Conservation (phyloP, 148 eudicot species). For the Fagopyrum tataricum region DNA sequence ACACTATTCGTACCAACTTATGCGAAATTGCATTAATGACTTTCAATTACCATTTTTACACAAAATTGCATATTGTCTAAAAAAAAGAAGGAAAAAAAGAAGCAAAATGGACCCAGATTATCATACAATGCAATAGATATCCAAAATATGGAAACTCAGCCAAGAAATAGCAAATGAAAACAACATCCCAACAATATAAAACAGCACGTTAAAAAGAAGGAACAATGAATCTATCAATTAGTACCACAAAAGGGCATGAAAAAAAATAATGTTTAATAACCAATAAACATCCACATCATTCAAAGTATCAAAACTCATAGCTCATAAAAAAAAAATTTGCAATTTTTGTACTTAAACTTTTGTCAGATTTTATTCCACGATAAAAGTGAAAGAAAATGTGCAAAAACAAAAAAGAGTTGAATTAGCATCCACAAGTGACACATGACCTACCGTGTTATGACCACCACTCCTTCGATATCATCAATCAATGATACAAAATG, state of each 20-base stretch:
- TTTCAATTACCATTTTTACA: too few species aligned
- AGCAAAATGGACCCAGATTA: too few species aligned
- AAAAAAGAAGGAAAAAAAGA: too few species aligned
- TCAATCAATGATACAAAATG: background rate
- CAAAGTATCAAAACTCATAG: background rate
- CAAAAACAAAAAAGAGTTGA: background rate
- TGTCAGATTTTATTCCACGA: background rate
- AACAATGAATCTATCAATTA: background rate
- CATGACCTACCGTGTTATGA: background rate
- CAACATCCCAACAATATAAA: background rate
- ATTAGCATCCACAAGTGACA: background rate
- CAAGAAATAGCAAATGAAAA: background rate
- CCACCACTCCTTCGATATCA: background rate
- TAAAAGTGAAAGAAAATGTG: background rate
- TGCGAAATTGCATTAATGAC: too few species aligned
- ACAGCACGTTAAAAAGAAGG: slow-evolving; percentile 11
- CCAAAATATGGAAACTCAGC: background rate
- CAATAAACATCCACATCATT: background rate
- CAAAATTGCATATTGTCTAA: too few species aligned
- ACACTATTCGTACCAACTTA: too few species aligned
- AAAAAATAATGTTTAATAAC: background rate
- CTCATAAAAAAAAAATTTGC: background rate
- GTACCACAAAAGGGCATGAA: background rate
- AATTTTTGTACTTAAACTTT: background rate
- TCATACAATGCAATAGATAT: background rate